Conservation (phyloP, 2,329 filamentous ascomycete genomes). For the Fusarium gaditjirri region DNA sequence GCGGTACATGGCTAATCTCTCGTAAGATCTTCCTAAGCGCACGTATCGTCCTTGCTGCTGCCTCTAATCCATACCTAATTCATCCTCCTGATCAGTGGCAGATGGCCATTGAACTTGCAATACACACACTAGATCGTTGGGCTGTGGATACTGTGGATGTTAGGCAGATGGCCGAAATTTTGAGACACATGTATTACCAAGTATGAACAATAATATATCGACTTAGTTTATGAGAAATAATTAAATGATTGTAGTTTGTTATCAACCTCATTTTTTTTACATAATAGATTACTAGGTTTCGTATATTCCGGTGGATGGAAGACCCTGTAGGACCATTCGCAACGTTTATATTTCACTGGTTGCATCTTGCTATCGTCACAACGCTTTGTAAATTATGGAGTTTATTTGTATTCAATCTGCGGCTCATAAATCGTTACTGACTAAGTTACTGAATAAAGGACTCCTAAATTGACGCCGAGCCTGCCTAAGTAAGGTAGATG, state of each 20-base stretch:
- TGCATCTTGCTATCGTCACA: background rate
- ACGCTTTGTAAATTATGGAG: background rate
- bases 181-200: background rate
- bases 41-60: background rate
- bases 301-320: background rate
- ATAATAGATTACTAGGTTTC: background rate
- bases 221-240: background rate
- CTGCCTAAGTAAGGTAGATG: background rate
- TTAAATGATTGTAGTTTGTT: no score
- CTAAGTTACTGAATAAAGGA: background rate
- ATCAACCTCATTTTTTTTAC: background rate
- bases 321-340: background rate
- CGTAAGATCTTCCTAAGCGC: conserved; percentile 13
- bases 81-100: conserved; percentile 5
- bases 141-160: conserved; percentile 1
- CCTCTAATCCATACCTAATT: background rate
- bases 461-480: background rate
- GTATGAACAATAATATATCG: background rate
- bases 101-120: background rate
- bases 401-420: background rate
- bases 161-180: background rate
- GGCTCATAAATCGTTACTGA: background rate
- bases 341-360: background rate
- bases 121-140: conserved; percentile 5
- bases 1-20: conserved; percentile 18